Percentiles rank a stretch among this genome's conserved stretches.
These are phyloP conservation scores for Suillus subalutaceus DNA, from an alignment of 768 basidiomycete species.

Conservation along the genomic window DNA sequence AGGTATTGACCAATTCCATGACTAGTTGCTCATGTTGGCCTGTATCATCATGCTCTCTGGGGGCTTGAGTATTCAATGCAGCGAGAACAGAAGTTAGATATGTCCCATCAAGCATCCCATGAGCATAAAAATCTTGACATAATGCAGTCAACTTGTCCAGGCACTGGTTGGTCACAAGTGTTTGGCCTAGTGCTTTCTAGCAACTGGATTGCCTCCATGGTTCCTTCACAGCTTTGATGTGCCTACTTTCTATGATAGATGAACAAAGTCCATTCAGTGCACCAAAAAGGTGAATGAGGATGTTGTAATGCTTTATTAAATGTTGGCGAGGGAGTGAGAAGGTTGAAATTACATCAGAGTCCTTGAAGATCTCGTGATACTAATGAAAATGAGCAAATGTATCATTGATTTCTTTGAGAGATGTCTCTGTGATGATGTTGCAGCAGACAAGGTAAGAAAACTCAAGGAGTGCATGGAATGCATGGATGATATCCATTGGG, in stretches of 20 bases:
- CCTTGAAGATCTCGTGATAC: too few species aligned
- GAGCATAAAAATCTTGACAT: slow-evolving; percentile 18
- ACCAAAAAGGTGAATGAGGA: slow-evolving; percentile 28
- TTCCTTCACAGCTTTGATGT: slow-evolving; percentile 40
- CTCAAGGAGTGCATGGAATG: too few species aligned
- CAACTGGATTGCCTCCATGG: slow-evolving; percentile 32
- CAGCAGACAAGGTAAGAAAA: too few species aligned
- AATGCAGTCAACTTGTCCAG: slow-evolving; percentile 18
- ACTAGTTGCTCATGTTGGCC: neutral
- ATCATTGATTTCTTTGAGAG: too few species aligned
- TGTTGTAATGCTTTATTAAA: slow-evolving; percentile 30
- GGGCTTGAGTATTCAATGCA: neutral
- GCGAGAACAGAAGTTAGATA: neutral
- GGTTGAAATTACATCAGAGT: too few species aligned
- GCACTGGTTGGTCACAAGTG: slow-evolving; percentile 28
- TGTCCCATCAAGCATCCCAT: slow-evolving; percentile 23
- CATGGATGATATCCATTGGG: too few species aligned
- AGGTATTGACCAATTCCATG: too few species aligned
- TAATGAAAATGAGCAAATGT: too few species aligned
- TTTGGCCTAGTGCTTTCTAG: slow-evolving; percentile 16
- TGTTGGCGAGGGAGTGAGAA: slow-evolving; percentile 33
- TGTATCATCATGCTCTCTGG: slow-evolving; percentile 1
- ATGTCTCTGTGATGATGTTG: too few species aligned
- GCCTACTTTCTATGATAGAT: slow-evolving; percentile 39
- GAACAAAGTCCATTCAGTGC: slow-evolving; percentile 38